Percentiles rank a stretch among this genome's conserved stretches.
Evolutionary conservation across 371 early-diverging fungal genomes (phyloP).

Genomic region (Modicella reniformis): DNA sequence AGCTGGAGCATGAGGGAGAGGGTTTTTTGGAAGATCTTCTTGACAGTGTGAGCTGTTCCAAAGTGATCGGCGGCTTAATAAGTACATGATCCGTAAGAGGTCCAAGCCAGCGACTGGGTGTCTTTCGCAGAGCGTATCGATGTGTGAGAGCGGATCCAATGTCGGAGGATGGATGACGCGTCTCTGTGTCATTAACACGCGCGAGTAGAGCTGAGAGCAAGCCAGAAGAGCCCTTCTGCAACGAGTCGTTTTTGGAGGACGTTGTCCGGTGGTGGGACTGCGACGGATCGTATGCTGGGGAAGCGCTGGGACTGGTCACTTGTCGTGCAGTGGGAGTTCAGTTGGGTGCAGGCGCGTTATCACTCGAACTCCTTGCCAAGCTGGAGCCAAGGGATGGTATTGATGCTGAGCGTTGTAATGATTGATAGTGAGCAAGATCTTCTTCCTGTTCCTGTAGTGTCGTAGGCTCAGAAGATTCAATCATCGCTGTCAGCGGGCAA

Average conservation of each 20-base stretch:
- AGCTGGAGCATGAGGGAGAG: conserved; percentile 29
- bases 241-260: background rate
- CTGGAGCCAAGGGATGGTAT: conserved; percentile 28
- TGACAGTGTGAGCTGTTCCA: conserved; percentile 48
- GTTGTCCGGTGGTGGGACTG: background rate
- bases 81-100: conserved; percentile 43
- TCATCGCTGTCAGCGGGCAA: background rate
- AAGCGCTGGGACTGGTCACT: conserved; percentile 9
- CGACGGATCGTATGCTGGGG: background rate
- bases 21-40: conserved; percentile 37
- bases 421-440: background rate
- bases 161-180: conserved; percentile 4
- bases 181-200: conserved; percentile 27
- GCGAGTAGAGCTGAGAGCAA: conserved; percentile 36
- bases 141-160: conserved; percentile 3
- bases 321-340: conserved; percentile 8
- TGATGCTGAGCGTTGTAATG: conserved; percentile 32
- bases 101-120: conserved; percentile 41
- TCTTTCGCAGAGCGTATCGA: conserved; percentile 23
- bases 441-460: background rate
- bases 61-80: conserved; percentile 36
- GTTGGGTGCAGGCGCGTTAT: background rate
- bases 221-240: conserved; percentile 17
- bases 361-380: conserved; percentile 2
- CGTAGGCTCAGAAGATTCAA: background rate